Conservation (phyloP, 2,329 filamentous ascomycete species). For the Rhinocladiella mackenziei region DNA sequence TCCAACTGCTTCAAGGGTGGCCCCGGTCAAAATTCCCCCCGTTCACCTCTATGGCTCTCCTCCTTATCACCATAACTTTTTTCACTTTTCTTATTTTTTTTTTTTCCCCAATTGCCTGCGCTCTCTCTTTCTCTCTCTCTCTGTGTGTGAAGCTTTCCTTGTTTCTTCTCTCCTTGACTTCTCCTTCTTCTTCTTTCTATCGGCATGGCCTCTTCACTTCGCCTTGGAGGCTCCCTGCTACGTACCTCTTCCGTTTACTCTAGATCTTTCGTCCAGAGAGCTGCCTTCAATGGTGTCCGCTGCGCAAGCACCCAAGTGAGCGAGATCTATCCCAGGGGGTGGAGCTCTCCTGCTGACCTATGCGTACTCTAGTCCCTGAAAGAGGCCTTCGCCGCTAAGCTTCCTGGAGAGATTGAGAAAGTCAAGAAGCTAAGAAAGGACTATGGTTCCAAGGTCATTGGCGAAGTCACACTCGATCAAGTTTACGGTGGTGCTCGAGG, state of each 20-base stretch:
- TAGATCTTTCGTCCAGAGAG: conserved; percentile 63
- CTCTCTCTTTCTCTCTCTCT: conserved; percentile 12
- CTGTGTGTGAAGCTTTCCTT: conserved; percentile 18
- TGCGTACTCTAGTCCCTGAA: conserved; percentile 72
- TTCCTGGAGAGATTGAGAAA: conserved; percentile 96
- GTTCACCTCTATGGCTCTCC: conserved; percentile 8
- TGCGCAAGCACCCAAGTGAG: conserved; percentile 81
- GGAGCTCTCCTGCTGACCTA: conserved; percentile 55
- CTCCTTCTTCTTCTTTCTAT: conserved; percentile 27
- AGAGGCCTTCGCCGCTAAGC: conserved; percentile 93
- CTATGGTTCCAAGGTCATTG: conserved; percentile 88
- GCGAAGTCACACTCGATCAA: conserved; percentile 98
- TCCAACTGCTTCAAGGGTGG: conserved; percentile 1
- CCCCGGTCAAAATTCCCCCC: too few relatives aligned
- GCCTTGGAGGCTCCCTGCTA: conserved; percentile 75
- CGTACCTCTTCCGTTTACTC: conserved; percentile 67
- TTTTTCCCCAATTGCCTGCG: conserved; percentile 15
- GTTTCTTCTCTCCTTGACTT: conserved; percentile 9
- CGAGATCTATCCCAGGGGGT: conserved; percentile 86
- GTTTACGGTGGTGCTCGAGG: conserved; percentile 98
- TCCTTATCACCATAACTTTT: conserved; percentile 13
- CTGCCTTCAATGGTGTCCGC: conserved; percentile 76
- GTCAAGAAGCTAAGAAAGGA: conserved; percentile 98
- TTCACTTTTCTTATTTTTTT: conserved; percentile 12
- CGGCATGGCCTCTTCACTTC: conserved; percentile 78